phyloP scores from a whole-genome alignment of 164 flowering plant species.

The Annona squamosa region DNA sequence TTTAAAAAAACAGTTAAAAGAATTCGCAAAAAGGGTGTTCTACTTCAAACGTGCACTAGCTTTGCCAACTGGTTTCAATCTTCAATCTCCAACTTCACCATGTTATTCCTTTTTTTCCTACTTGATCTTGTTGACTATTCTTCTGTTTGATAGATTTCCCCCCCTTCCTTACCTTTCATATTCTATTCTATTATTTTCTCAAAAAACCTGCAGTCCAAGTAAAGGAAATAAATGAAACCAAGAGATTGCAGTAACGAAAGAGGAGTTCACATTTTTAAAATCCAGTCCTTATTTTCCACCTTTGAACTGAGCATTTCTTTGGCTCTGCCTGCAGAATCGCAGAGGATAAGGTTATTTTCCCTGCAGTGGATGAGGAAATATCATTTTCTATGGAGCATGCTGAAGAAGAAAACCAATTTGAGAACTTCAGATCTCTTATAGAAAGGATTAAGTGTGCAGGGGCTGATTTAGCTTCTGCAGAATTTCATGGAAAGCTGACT shows the following conservation, averaged over 20 bases:
- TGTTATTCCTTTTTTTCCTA: no score
- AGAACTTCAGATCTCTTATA: conserved; percentile 66
- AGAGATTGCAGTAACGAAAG: neutral
- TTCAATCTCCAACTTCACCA: no score
- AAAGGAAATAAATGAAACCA: neutral
- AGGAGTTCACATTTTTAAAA: no score
- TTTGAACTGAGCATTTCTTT: conserved; percentile 3
- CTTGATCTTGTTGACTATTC: no score
- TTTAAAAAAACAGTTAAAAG: no score
- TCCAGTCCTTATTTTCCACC: neutral
- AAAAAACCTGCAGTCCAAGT: neutral
- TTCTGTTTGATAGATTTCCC: no score
- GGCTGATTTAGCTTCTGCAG: conserved; percentile 54
- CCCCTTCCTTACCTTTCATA: no score
- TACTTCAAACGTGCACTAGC: no score
- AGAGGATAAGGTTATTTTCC: conserved; percentile 91
- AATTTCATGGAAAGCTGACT: conserved; percentile 62
- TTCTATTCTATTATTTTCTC: no score
- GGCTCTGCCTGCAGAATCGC: conserved; percentile 69
- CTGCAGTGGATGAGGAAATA: conserved; percentile 80
- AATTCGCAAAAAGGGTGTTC: no score
- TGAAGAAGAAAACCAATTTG: conserved; percentile 79
- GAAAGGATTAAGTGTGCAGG: conserved; percentile 77
- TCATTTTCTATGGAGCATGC: conserved; percentile 85
- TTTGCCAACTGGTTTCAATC: no score